Base-by-base conservation (phyloP, 768 basidiomycete genomes). In the Kwoniella dendrophila region DNA sequence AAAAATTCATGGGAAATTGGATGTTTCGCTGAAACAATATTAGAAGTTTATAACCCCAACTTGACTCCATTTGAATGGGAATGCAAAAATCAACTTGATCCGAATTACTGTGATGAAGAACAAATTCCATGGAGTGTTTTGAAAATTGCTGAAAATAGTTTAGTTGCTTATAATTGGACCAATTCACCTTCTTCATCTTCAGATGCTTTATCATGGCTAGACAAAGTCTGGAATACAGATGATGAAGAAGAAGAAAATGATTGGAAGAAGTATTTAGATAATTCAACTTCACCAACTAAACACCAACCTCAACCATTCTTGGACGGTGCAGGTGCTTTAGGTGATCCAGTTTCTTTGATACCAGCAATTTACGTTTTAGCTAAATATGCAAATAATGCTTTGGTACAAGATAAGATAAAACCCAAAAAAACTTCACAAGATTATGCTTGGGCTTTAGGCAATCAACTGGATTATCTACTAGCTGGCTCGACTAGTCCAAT, bases 361-460 rank as follows among this genome's bases (percentile, higher is more conserved):
- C 55, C 65, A 11, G 55, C 36, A 6, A 44, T 59, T 7, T 62
- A 56, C 50, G 14, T 62, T 16, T 29, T 62, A 6, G 45, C 65
- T 16, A 26, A 57, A 34, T 65, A 59, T 30, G 38, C 58, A 24
- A 38, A 36, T 6, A 59, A 48, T 22, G 18, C 26, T 12, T 29
- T 44, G n/a, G 55, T 56, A 22, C 27, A 50, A n/a, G 20, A 33
- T 29, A 29, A 43, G 24, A 10, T 30, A 30, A 48, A 29, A 14
- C 26, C 22, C 0, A 59, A 50, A 32, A n/a, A 26, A 26, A 44
- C 29, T n/a, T 41, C n/a, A n/a, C n/a, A 44, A 20, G 65, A 66
- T 41, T 66, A 66, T 36, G 48, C 65, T 30, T 66, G 65, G 65
- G 65, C 65, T 27, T 47, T 66, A 18, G 60, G 60, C n/a, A 62